A percentile compares a stretch with the other conserved stretches of the same genome.
These are phyloP conservation scores for Patellifolia procumbens DNA, from an alignment of 179 eudicot genomes.

Conservation along the genomic window DNA sequence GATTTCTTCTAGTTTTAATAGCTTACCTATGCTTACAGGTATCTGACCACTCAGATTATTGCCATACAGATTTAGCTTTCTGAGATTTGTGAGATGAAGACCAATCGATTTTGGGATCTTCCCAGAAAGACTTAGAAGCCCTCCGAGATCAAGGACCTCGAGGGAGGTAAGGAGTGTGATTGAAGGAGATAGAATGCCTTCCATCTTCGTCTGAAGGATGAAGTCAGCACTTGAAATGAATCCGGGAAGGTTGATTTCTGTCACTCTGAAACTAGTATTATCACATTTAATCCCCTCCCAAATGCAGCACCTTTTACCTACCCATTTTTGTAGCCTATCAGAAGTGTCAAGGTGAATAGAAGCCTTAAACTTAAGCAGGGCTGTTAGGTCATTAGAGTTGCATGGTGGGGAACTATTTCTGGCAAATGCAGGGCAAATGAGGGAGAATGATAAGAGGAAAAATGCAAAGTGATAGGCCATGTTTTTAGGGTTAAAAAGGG, in stretches of 20 bases:
- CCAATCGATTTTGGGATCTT: constrained; percentile 44
- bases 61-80: constrained; percentile 31
- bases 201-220: constrained; percentile 40
- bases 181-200: constrained; percentile 45
- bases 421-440: constrained; percentile 7
- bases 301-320: constrained; percentile 45
- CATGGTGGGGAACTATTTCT: constrained; percentile 25
- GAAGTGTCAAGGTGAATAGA: constrained; percentile 46
- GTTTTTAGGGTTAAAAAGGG: constrained; percentile 11
- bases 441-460: constrained; percentile 22
- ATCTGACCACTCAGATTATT: constrained; percentile 38
- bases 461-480: constrained; percentile 25
- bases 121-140: constrained; percentile 39
- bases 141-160: constrained; percentile 51
- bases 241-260: constrained; percentile 49
- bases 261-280: constrained; percentile 46
- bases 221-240: constrained; percentile 33
- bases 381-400: constrained; percentile 42
- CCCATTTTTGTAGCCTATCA: constrained; percentile 42
- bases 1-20: constrained; percentile 48
- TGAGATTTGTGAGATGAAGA: constrained; percentile 37
- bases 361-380: constrained; percentile 37
- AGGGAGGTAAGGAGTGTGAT: constrained; percentile 44
- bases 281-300: constrained; percentile 57
- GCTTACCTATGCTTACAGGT: constrained; percentile 43